Conservation (phyloP, 1,284 basidiomycete species). For the Cystobasidium pallidum region DNA sequence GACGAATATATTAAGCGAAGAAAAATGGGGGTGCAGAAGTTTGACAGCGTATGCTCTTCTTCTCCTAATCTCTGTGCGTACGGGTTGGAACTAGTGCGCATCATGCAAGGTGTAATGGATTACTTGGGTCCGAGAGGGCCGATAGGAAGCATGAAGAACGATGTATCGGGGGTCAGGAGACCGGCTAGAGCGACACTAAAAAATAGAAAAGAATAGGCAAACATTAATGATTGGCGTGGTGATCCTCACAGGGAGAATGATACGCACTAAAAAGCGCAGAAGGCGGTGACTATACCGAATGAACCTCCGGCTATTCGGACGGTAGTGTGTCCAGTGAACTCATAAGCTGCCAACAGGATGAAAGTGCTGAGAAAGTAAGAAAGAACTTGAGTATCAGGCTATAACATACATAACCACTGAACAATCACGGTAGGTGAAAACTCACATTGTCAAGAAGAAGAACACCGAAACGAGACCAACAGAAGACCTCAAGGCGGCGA, state of each 20-base stretch:
- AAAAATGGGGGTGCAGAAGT: no score
- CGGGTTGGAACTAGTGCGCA: no score
- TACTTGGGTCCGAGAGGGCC: constrained; percentile 40
- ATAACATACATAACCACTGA: no score
- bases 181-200: constrained; percentile 59
- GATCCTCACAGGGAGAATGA: background rate
- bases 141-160: constrained; percentile 45
- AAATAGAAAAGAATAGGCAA: background rate
- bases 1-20: background rate
- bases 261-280: constrained; percentile 51
- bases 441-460: constrained; percentile 66
- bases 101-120: no score
- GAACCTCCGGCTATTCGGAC: constrained; percentile 70
- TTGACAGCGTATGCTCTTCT: no score
- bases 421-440: constrained; percentile 8
- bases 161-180: constrained; percentile 60
- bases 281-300: constrained; percentile 62
- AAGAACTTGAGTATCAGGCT: background rate
- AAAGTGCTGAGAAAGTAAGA: constrained; percentile 1
- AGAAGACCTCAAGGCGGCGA: constrained; percentile 69
- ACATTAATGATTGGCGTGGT: background rate
- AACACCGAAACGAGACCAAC: constrained; percentile 71
- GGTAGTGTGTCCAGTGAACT: constrained; percentile 52
- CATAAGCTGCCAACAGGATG: constrained; percentile 51
- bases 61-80: no score